Base-by-base conservation (phyloP, 1,284 basidiomycete genomes). In the Laetiporus sulphureus region DNA sequence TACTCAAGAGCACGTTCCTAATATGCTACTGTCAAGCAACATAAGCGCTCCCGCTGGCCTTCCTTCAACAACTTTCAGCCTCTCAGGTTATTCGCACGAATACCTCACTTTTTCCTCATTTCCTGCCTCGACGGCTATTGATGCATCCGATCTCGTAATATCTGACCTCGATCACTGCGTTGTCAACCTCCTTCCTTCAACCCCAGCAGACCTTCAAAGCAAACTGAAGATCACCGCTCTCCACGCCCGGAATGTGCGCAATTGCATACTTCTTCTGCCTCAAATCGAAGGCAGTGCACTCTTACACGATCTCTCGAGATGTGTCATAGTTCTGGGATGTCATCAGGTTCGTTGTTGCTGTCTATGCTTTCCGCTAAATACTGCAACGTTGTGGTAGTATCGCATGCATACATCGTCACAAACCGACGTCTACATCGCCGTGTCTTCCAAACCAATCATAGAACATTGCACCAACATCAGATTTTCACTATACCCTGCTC, bases 331-430 rank as follows among this genome's bases (percentile, higher is more conserved):
- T 13, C 63, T 85, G 3, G 78, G 76, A 3, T 84, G 82, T 52
- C 87, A 88, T 59, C 88, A 91, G 72, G 87, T 86, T 51, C 32
- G 64, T 50, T 29, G 16, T 35, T 23, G 36, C 38, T 40, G 18
- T 36, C 37, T 20, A 24, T 33, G 13, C 7, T 34, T 31, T 38
- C 12, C 35, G 31, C 19, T 11, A 18, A 12, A 16, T 33, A 19
- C 36, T 23, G 10, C 19, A 8, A 13, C 18, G 2, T 8, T 11
- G 36, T 20, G 32, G 10, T 50, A 91, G 88, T 88, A 89, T 56
- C 79, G 88, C 16, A 87, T 91, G 73, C 89, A 91, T 54, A 68
- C 70, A 5, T 87, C 85, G 0, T 67, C 57, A 0, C 47, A 66
- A 7, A 71, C 79, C 0, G 73, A 77, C 33, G 72, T 89, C 3